Evolutionary conservation across 805 yeast species (phyloP), one percentile per base, ranked within the genome.

Genomic region (Kluyveromyces starmeri): DNA sequence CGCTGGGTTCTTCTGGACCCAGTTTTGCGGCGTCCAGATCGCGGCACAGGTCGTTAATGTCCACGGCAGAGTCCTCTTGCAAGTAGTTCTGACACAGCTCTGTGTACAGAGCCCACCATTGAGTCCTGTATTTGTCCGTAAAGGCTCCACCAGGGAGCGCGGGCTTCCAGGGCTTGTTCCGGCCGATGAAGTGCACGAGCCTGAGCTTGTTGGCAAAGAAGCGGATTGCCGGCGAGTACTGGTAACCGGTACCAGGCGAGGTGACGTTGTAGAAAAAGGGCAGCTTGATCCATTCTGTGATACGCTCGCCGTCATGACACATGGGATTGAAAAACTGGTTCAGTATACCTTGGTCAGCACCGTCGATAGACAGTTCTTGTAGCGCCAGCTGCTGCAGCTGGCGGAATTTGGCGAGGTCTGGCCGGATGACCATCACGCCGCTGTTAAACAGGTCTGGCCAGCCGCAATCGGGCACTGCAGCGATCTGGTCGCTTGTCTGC

Each of bases 401-500:
- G 3, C 53, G 40, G 44, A 62, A 77, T 14, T 65, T 67, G 0
- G 44, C 40, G 1, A 42, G 25, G 44, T 64, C 61, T 3, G 94
- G 94, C 22, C 65, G 64, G 18, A 76, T 52, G 3, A 76, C 62
- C 48, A 84, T 64, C 14, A 84, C 73, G 4, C 95, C 95, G 20
- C 86, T 73, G 56, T 85, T 84, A 64, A 85, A 85, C 47, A 80
- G 68, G 60, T 85, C 95, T 0, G 95, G 95, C 83, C 94, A 85
- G 10, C 95, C 94, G n/a, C 74, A 65, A 59, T 85, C 95, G 0
- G 94, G 82, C 11, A 78, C 64, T 1, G 92, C 88, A 24, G 62
- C 55, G 13, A 58, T 36, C 13, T 55, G 49, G 26, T 35, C 41
- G 22, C 30, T 33, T 4, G 37, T 50, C 43, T 61, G 59, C 7